Base-by-base conservation (phyloP, 768 basidiomycete species). In the Kwoniella heveanensis region DNA sequence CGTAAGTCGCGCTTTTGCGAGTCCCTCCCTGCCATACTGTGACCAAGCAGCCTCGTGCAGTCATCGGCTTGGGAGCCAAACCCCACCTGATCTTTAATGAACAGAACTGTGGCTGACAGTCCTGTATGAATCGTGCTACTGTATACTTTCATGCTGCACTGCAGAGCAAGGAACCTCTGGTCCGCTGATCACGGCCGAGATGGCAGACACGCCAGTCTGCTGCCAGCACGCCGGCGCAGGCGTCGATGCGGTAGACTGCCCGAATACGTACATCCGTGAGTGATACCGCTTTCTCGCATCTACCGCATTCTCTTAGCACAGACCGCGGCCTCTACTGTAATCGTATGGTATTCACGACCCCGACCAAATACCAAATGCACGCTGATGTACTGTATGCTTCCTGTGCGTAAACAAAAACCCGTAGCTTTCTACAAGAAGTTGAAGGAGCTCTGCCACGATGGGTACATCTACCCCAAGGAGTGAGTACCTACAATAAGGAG, bases 401-500 rank as follows among this genome's bases (percentile, higher is more conserved):
- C 13, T 32, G 32, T 32, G 32, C 32, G 32, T 32, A n/a, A n/a
- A n/a, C 32, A 13, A 6, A 13, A 6, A 32, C 32, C 32, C 32
- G 32, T 32, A 71, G 70, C 70, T 12, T 68, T 64, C 46, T 68
- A 66, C 49, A 46, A 39, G 17, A 29, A 25, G 8, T 29, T 39
- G 19, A 69, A 69, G 49, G 19, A 36, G 22, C 60, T 63, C 32
- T 69, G 68, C 48, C 24, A 66, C 2, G 50, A 59, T 22, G 64
- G 44, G 1, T 69, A 69, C 25, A 44, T 69, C 25, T 69, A 63
- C 44, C 54, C 68, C 0, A 46, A 66, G 22, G 68, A 69, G 68
- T 69, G 57, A 60, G 68, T 66, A 32, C 13, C 32, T 13, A 6
- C 13, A 32, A n/a, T n/a, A n/a, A n/a, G n/a, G n/a, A n/a, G n/a